phyloP scores from a whole-genome alignment of 2,329 filamentous ascomycete species.

The Penicillium sp. region DNA sequence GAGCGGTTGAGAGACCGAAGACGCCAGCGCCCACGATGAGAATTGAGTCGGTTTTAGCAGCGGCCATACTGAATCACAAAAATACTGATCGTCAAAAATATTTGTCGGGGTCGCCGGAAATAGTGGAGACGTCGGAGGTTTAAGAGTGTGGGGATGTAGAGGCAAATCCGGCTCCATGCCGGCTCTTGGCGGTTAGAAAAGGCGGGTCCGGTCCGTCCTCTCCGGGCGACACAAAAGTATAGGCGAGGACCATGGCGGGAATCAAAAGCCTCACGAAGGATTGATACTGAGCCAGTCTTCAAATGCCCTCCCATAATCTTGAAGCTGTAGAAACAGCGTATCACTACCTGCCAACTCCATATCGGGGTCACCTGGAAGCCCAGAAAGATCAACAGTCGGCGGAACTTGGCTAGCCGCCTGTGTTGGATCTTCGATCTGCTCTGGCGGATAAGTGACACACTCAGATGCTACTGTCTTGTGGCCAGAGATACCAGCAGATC shows the following conservation, averaged over 20 bases:
- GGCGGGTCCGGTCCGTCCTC: slow-evolving; percentile 21
- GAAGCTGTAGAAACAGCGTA: slow-evolving; percentile 34
- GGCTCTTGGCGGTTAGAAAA: slow-evolving; percentile 19
- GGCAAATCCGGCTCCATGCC: slow-evolving; percentile 9
- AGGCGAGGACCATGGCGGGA: not conserved
- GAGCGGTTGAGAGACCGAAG: slow-evolving; percentile 49
- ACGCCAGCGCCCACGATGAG: slow-evolving; percentile 53
- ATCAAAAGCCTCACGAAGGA: slow-evolving; percentile 9
- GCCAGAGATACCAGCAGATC: slow-evolving; percentile 42
- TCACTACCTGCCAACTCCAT: slow-evolving; percentile 20
- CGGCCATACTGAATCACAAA: slow-evolving; percentile 19
- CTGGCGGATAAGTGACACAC: slow-evolving; percentile 38
- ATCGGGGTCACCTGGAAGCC: slow-evolving; percentile 2
- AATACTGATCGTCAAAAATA: not conserved
- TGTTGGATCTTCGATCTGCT: slow-evolving; percentile 21
- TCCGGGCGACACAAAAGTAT: not conserved
- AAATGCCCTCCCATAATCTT: slow-evolving; percentile 40
- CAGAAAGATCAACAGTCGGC: slow-evolving; percentile 8
- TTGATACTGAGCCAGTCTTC: slow-evolving; percentile 37
- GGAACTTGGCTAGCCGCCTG: slow-evolving; percentile 8
- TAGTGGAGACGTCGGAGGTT: not conserved
- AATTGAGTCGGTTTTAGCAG: slow-evolving; percentile 47
- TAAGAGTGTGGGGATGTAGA: not conserved
- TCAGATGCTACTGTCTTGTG: slow-evolving; percentile 42
- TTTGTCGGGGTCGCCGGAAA: not conserved